Percentiles rank a stretch among this genome's conserved stretches.
Evolutionary conservation across 805 yeast genomes (phyloP).

Genomic region (Dipodascopsis tothii): DNA sequence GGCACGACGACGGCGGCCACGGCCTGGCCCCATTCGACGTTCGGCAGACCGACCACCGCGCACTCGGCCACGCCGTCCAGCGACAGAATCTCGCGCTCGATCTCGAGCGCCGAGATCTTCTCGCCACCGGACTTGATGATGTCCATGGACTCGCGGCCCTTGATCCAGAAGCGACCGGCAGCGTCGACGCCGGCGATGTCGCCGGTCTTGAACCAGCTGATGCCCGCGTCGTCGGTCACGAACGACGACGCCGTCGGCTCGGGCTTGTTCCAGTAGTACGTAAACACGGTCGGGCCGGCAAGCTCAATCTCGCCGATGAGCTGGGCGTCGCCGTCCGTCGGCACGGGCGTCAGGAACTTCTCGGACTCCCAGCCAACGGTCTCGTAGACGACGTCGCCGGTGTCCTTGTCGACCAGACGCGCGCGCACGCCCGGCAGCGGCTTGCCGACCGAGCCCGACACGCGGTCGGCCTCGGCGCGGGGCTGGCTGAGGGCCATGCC

Average conservation of each 20-base stretch:
- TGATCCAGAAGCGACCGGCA: slow-evolving; percentile 43
- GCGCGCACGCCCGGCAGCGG: slow-evolving; percentile 32
- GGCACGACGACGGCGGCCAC: slow-evolving; percentile 29
- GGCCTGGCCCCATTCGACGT: slow-evolving; percentile 32
- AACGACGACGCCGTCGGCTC: slow-evolving; percentile 43
- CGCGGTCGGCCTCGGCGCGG: slow-evolving; percentile 23
- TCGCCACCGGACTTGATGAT: slow-evolving; percentile 34
- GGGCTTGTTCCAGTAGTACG: slow-evolving; percentile 42
- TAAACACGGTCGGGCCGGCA: slow-evolving; percentile 50
- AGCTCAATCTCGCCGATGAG: slow-evolving; percentile 45
- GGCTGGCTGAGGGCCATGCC: slow-evolving; percentile 32
- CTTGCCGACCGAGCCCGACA: slow-evolving; percentile 29
- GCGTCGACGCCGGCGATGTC: slow-evolving; percentile 45
- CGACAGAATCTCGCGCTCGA: slow-evolving; percentile 32
- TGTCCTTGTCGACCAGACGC: slow-evolving; percentile 28
- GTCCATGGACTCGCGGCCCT: slow-evolving; percentile 34
- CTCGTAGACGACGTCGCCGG: slow-evolving; percentile 19
- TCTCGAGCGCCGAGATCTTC: slow-evolving; percentile 32
- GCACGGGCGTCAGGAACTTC: slow-evolving; percentile 15
- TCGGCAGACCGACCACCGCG: slow-evolving; percentile 31
- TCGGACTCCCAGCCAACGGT: slow-evolving; percentile 22
- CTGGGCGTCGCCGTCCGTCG: slow-evolving; percentile 15
- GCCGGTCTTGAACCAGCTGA: slow-evolving; percentile 50
- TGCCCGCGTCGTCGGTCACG: slow-evolving; percentile 32
- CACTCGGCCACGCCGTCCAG: slow-evolving; percentile 28